Evolutionary conservation across 2,329 filamentous ascomycete species (phyloP).

Genomic region (Cladosporium austrohemisphaericum): DNA sequence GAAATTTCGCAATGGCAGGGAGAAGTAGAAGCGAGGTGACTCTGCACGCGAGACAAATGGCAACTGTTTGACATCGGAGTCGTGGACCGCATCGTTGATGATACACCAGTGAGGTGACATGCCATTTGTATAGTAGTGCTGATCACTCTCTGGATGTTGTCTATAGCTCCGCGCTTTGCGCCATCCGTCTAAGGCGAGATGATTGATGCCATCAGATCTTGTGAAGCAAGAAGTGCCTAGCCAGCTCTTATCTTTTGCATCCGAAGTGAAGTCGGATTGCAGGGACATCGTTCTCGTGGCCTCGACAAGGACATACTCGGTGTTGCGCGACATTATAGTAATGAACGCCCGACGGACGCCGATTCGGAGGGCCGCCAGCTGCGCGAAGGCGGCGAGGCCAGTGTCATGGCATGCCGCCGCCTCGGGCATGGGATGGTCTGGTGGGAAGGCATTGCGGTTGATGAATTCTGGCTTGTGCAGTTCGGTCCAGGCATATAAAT

Average conservation of each 20-base stretch:
- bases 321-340: conserved; percentile 47
- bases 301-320: conserved; percentile 50
- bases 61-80: conserved; percentile 5
- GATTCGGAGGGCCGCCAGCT: conserved; percentile 37
- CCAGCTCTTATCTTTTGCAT: conserved; percentile 28
- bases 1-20: conserved; percentile 58
- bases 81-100: conserved; percentile 23
- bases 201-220: conserved; percentile 24
- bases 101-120: conserved; percentile 23
- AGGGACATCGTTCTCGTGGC: conserved; percentile 41
- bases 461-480: conserved; percentile 6
- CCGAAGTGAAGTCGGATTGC: conserved; percentile 34
- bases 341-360: conserved; percentile 35
- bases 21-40: conserved; percentile 46
- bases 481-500: conserved; percentile 5
- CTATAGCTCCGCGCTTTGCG: neutral
- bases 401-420: conserved; percentile 28
- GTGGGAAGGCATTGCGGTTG: conserved; percentile 9
- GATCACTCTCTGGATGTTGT: neutral
- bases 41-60: conserved; percentile 17
- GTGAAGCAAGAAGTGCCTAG: conserved; percentile 17
- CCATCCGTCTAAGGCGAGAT: conserved; percentile 11
- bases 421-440: conserved; percentile 6
- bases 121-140: conserved; percentile 19
- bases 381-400: conserved; percentile 34